Conservation (phyloP, 139 green algal species). For the Limnomonas spitsbergensis region DNA sequence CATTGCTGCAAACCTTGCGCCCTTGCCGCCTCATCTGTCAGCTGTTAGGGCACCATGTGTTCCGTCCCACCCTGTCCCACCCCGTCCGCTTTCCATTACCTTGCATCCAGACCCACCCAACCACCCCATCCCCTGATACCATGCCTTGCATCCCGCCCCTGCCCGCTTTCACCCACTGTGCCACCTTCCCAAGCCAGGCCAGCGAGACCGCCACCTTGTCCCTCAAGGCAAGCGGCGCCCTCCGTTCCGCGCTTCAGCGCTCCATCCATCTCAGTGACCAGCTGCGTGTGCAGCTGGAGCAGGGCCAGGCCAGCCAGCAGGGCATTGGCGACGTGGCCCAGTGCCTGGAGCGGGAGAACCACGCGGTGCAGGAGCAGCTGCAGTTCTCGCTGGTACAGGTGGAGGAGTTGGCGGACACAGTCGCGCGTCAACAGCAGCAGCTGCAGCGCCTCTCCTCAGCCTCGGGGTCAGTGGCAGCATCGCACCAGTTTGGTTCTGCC, state of each 20-base stretch:
- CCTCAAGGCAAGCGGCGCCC: slow-evolving; percentile 6
- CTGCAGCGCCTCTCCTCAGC: neutral
- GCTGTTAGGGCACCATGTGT: too few relatives aligned
- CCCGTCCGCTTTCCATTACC: too few relatives aligned
- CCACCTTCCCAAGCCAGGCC: too few relatives aligned
- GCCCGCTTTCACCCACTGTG: too few relatives aligned
- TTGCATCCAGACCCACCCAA: too few relatives aligned
- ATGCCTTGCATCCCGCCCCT: too few relatives aligned
- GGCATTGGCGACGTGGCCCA: neutral
- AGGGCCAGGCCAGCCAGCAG: neutral
- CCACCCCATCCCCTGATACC: too few relatives aligned
- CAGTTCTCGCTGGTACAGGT: slow-evolving; percentile 23
- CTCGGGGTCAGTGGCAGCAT: neutral
- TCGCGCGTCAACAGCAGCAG: neutral
- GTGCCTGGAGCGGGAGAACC: slow-evolving; percentile 7
- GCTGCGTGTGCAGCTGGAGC: neutral
- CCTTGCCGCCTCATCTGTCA: too few relatives aligned
- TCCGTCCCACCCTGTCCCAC: too few relatives aligned
- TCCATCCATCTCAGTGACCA: neutral
- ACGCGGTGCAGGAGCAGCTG: slow-evolving; percentile 23
- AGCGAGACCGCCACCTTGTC: neutral
- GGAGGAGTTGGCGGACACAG: slow-evolving; percentile 15
- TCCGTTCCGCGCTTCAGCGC: slow-evolving; percentile 1
- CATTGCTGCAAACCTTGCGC: too few relatives aligned
- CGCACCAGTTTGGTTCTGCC: neutral